Percentiles rank a stretch among this genome's conserved stretches.
Conservation (phyloP, 1,139 yeast genomes). For the Geotrichum bryndzae region DNA sequence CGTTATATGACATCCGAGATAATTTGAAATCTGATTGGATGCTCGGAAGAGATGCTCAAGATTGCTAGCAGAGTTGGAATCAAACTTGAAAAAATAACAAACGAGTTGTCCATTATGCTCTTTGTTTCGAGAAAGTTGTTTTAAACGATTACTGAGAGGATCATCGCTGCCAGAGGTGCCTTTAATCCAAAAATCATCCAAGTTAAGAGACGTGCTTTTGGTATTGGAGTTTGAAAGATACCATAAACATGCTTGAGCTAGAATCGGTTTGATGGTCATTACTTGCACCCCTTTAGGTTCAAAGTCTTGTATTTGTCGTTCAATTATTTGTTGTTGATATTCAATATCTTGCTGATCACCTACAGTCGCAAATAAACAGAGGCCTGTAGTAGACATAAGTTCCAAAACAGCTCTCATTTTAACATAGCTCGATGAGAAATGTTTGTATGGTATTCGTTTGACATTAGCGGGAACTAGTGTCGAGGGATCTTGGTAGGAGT, state of each 20-base stretch:
- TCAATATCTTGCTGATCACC: neutral
- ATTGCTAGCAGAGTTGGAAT: neutral
- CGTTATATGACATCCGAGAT: slow-evolving; percentile 15
- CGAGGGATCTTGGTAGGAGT: neutral
- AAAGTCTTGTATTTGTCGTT: slow-evolving; percentile 2
- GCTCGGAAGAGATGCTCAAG: slow-evolving; percentile 5
- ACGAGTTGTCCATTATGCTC: neutral
- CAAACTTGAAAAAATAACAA: slow-evolving; percentile 11
- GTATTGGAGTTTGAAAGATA: neutral
- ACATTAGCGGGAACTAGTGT: neutral
- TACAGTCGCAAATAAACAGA: slow-evolving; percentile 6
- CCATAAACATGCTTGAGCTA: slow-evolving; percentile 17
- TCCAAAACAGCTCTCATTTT: slow-evolving; percentile 11
- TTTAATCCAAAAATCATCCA: slow-evolving; percentile 17
- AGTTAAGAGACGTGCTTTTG: neutral
- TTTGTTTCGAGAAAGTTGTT: neutral
- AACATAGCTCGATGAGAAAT: neutral
- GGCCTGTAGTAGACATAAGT: slow-evolving; percentile 5
- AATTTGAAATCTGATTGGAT: neutral
- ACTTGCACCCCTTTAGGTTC: slow-evolving; percentile 3
- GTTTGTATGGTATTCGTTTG: slow-evolving; percentile 10
- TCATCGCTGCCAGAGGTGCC: slow-evolving; percentile 3
- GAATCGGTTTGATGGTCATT: slow-evolving; percentile 5
- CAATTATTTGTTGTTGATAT: neutral
- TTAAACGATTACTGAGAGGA: slow-evolving; percentile 1